Evolutionary conservation across 2,329 filamentous ascomycete species (phyloP).

Genomic region (Orbilia javanica): DNA sequence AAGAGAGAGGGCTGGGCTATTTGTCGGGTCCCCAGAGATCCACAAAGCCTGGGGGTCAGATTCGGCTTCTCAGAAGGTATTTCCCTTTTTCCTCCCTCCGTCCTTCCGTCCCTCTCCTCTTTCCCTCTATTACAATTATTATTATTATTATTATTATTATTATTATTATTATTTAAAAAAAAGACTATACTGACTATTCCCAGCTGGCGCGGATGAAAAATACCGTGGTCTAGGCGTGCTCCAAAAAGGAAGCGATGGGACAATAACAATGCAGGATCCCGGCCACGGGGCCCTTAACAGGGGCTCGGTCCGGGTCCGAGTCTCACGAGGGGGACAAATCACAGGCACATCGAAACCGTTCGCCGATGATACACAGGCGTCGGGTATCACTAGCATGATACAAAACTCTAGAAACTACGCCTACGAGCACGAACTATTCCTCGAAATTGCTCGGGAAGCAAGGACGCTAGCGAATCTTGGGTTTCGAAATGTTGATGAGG

Average conservation of each 20-base stretch:
- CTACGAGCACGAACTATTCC: conserved; percentile 87
- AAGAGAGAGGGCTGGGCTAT: conserved; percentile 88
- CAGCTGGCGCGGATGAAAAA: conserved; percentile 72
- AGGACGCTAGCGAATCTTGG: conserved; percentile 78
- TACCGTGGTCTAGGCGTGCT: conserved; percentile 84
- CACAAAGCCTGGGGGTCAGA: conserved; percentile 81
- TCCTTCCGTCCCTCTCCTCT: too few relatives aligned
- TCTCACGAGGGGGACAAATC: conserved; percentile 72
- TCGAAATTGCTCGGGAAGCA: conserved; percentile 87
- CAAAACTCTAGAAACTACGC: conserved; percentile 82
- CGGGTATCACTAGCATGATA: conserved; percentile 74
- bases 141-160: too few relatives aligned
- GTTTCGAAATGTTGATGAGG: conserved; percentile 74
- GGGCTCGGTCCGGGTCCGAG: conserved; percentile 76
- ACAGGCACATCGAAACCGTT: conserved; percentile 73
- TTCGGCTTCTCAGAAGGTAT: conserved; percentile 86
- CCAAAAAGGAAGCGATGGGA: conserved; percentile 79
- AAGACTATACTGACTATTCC: conserved; percentile 14
- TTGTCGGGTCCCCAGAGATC: conserved; percentile 79
- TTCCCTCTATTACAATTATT: not conserved
- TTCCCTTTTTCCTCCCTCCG: not conserved
- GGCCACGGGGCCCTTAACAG: conserved; percentile 65
- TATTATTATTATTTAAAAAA: too few relatives aligned
- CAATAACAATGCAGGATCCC: conserved; percentile 78
- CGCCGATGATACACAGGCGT: conserved; percentile 69